Conservation (phyloP, 23 red algal species). For the Gracilaria domingensis region DNA sequence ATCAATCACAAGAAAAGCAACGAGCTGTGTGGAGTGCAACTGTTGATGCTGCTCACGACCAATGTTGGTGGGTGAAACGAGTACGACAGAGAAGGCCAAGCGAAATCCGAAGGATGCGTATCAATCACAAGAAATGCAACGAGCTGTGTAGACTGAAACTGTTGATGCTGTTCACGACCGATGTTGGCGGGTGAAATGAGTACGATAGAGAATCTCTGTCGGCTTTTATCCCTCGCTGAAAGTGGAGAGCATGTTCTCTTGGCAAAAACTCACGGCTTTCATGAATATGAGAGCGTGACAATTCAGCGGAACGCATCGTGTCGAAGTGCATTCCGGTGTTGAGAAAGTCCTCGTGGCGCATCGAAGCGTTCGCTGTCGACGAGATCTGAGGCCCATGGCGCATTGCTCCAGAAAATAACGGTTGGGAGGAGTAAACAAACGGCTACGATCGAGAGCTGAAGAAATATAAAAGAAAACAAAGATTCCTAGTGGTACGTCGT, state of each 20-base stretch:
- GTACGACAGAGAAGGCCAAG: too few species aligned
- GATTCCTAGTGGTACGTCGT: not conserved
- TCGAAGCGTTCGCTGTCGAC: not conserved
- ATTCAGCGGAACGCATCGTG: slow-evolving; percentile 8
- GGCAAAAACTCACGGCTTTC: not conserved
- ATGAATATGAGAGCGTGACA: not conserved
- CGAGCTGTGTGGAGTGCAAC: too few species aligned
- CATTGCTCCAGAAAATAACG: not conserved
- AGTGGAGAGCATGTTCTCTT: not conserved
- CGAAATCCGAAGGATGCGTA: too few species aligned
- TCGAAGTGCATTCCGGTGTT: not conserved
- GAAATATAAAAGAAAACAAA: not conserved
- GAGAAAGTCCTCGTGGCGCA: slow-evolving; percentile 1
- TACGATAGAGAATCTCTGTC: not conserved
- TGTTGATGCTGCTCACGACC: too few species aligned
- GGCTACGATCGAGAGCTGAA: not conserved
- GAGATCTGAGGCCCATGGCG: not conserved
- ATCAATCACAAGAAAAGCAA: too few species aligned
- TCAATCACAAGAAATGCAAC: not conserved
- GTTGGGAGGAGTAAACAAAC: not conserved
- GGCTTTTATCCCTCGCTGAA: not conserved
- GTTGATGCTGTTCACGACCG: not conserved
- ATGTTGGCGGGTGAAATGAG: not conserved
- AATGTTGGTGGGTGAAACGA: too few species aligned
- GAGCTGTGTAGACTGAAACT: not conserved